Evolutionary conservation across 1,139 yeast genomes (phyloP), one percentile per base, ranked within the genome.

Genomic region (Yamadazyma blattariae): DNA sequence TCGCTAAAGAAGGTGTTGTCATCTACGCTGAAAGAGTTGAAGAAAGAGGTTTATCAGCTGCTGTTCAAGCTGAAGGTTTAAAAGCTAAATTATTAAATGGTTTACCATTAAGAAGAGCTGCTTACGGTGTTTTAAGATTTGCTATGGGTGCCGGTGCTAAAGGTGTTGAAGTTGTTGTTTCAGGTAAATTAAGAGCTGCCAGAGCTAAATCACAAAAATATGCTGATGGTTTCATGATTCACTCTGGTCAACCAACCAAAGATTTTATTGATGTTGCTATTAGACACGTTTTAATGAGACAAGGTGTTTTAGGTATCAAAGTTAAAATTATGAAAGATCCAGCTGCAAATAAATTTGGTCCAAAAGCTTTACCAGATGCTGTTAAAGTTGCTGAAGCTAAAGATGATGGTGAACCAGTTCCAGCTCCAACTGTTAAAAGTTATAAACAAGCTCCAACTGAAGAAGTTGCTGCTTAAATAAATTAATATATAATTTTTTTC

Each of bases 121-220:
- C 97, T 62, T 92, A 92, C 87, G 97, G 98, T 88, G 97, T 94
- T 62, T 95, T 94, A 76, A 90, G 98, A 82, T 89, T 83, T 82
- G 96, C 95, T 65, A 94, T 92, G 97, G 97, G 90, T 74, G 89
- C 97, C 54, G 98, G 98, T 76, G 99, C 98, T 68, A 94, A 94
- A 87, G 99, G 99, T 89, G 97, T 94, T 64, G 97, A 92, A 78
- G 97, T 90, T 71, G 97, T 92, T 60, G 87, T 90, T 67, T 88
- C 97, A 57, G 98, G 98, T 84, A 92, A 92, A 79, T 85, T 94
- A 73, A 88, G 97, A 82, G 98, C 97, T 76, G 98, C 98, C 64
- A 90, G 98, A 82, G 98, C 99, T 66, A 92, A 92, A 86, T 85
- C 97, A 64, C 95, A 92, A 95, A 92, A 92, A 79, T 92, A 92